Conservation (phyloP, 1,284 basidiomycete species). For the Ustilago esculenta region DNA sequence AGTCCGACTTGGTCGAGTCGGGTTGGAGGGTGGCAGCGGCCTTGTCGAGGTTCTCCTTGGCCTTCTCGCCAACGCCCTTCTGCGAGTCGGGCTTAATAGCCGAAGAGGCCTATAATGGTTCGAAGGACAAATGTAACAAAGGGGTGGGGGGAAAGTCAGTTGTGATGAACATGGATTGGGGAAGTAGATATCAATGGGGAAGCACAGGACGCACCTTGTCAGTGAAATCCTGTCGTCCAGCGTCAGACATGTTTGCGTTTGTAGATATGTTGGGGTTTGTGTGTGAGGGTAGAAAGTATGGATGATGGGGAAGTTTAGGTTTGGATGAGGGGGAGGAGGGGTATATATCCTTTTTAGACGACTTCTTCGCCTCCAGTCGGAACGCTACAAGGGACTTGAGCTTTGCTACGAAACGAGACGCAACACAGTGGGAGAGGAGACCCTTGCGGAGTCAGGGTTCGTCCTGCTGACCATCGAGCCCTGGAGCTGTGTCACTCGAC, state of each 20-base stretch:
- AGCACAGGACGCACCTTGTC: constrained; percentile 38
- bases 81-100: constrained; percentile 57
- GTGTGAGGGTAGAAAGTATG: background rate
- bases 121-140: too few species aligned
- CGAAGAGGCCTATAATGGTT: constrained; percentile 41
- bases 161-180: background rate
- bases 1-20: constrained; percentile 64
- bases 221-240: constrained; percentile 52
- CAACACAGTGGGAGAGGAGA: too few species aligned
- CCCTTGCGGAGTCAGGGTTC: too few species aligned
- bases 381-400: too few species aligned
- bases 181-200: too few species aligned
- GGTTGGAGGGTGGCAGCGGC: constrained; percentile 67
- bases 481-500: too few species aligned
- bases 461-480: too few species aligned
- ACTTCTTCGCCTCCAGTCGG: too few species aligned
- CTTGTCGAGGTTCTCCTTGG: constrained; percentile 58
- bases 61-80: constrained; percentile 46
- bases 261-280: constrained; percentile 9
- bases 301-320: background rate
- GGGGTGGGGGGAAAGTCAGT: constrained; percentile 1
- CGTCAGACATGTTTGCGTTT: constrained; percentile 49
- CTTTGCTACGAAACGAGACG: too few species aligned
- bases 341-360: constrained; percentile 37
- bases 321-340: background rate